phyloP scores from a whole-genome alignment of 2,329 filamentous ascomycete genomes.

The Pseudogymnoascus sp. region DNA sequence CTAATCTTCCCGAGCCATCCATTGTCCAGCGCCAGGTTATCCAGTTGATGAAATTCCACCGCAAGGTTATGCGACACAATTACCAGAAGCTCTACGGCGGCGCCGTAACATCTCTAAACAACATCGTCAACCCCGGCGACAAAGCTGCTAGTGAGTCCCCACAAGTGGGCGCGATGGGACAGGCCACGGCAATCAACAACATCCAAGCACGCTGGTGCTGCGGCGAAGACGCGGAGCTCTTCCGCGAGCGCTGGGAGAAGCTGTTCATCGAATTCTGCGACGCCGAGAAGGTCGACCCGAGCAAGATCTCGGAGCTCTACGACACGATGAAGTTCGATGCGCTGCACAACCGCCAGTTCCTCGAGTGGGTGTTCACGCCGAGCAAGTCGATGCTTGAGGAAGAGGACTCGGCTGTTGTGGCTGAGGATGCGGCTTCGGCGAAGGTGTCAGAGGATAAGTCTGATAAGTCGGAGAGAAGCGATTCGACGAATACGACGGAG shows the following conservation, averaged over 20 bases:
- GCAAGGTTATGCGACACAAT: slow-evolving; percentile 90
- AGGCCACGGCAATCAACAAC: slow-evolving; percentile 55
- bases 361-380: slow-evolving; percentile 96
- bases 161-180: slow-evolving; percentile 47
- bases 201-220: slow-evolving; percentile 95
- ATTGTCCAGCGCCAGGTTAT: slow-evolving; percentile 89
- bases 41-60: slow-evolving; percentile 95
- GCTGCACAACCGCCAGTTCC: slow-evolving; percentile 88
- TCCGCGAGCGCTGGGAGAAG: slow-evolving; percentile 97
- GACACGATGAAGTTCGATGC: slow-evolving; percentile 99
- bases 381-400: slow-evolving; percentile 72
- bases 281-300: slow-evolving; percentile 94
- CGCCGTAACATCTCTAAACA: slow-evolving; percentile 56
- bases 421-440: slow-evolving; percentile 27
- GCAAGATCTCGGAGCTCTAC: slow-evolving; percentile 96
- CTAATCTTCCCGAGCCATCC: slow-evolving; percentile 88
- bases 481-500: slow-evolving; percentile 24
- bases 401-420: slow-evolving; percentile 40
- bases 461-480: slow-evolving; percentile 27
- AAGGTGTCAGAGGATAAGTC: slow-evolving; percentile 24
- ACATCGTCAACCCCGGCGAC: slow-evolving; percentile 46
- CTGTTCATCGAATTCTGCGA: slow-evolving; percentile 95
- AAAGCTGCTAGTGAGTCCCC: slow-evolving; percentile 36
- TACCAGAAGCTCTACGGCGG: slow-evolving; percentile 71
- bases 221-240: slow-evolving; percentile 88